These are phyloP conservation scores for Bidens hawaiensis DNA, from an alignment of 140 eudicot species.

Conservation along the genomic window DNA sequence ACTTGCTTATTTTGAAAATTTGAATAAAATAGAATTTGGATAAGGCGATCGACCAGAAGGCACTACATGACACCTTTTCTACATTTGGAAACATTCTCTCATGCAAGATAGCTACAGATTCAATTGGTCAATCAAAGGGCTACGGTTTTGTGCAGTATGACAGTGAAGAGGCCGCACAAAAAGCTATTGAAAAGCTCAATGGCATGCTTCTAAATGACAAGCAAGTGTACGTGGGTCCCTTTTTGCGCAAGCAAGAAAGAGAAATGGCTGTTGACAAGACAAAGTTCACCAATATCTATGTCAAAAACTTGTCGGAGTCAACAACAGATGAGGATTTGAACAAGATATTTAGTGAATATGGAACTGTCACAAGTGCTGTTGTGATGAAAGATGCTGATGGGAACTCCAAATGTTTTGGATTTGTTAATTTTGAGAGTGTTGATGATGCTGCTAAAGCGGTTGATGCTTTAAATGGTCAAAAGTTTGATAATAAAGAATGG, in stretches of 20 bases:
- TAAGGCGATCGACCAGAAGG: constrained; percentile 61
- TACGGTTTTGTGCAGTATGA: constrained; percentile 76
- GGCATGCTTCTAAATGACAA: constrained; percentile 63
- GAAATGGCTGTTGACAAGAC: constrained; percentile 49
- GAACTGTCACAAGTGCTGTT: constrained; percentile 57
- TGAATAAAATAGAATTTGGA: constrained; percentile 45
- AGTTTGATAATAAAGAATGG: constrained; percentile 67
- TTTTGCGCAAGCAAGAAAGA: constrained; percentile 57
- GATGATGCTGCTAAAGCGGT: constrained; percentile 65
- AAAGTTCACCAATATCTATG: constrained; percentile 49
- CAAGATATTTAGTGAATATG: constrained; percentile 51
- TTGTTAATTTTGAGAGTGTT: constrained; percentile 56
- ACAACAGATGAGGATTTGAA: constrained; percentile 52
- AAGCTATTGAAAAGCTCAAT: constrained; percentile 58
- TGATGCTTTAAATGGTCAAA: constrained; percentile 50
- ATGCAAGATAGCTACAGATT: constrained; percentile 66
- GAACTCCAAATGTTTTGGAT: constrained; percentile 61
- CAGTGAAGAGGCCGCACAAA: constrained; percentile 52
- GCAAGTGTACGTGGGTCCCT: constrained; percentile 66
- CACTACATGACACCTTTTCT: constrained; percentile 54
- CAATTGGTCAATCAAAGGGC: constrained; percentile 60
- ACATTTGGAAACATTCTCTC: constrained; percentile 62
- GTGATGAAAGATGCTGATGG: constrained; percentile 68
- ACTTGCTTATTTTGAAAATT: background rate
- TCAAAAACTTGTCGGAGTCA: constrained; percentile 53